A percentile compares a stretch with the other conserved stretches of the same genome.
Evolutionary conservation across 345 rosid genomes (phyloP).

Genomic region (Aquilaria sinensis): DNA sequence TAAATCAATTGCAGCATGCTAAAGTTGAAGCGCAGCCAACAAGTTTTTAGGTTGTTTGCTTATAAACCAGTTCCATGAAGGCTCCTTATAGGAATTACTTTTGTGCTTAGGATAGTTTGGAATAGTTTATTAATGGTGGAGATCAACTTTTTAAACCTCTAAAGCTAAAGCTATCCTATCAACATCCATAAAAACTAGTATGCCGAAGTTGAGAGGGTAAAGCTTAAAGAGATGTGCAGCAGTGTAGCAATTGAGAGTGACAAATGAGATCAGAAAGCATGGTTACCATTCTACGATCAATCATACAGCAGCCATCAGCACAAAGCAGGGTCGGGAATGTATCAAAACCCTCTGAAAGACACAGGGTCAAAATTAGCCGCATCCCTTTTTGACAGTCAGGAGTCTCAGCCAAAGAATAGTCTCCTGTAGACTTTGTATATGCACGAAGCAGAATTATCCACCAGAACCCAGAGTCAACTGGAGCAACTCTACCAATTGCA

Average conservation of each 20-base stretch:
- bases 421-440: slow-evolving; percentile 73
- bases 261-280: slow-evolving; percentile 2
- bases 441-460: slow-evolving; percentile 89
- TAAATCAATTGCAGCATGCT: too few relatives aligned
- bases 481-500: slow-evolving; percentile 86
- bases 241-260: background rate
- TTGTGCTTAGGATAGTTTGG: too few relatives aligned
- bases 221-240: too few relatives aligned
- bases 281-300: slow-evolving; percentile 79
- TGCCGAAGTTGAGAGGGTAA: too few relatives aligned
- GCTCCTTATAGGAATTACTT: too few relatives aligned
- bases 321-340: slow-evolving; percentile 85
- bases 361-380: slow-evolving; percentile 63
- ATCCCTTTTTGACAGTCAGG: slow-evolving; percentile 80
- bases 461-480: slow-evolving; percentile 88
- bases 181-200: too few relatives aligned
- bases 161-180: too few relatives aligned
- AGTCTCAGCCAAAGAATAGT: slow-evolving; percentile 51
- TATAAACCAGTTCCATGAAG: too few relatives aligned
- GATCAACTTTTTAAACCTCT: too few relatives aligned
- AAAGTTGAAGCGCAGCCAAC: too few relatives aligned
- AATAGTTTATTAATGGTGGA: too few relatives aligned
- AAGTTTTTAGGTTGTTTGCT: too few relatives aligned
- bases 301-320: slow-evolving; percentile 87
- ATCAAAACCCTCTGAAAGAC: slow-evolving; percentile 82